phyloP scores from a whole-genome alignment of 306 rosid genomes.

The Quercus glauca region DNA sequence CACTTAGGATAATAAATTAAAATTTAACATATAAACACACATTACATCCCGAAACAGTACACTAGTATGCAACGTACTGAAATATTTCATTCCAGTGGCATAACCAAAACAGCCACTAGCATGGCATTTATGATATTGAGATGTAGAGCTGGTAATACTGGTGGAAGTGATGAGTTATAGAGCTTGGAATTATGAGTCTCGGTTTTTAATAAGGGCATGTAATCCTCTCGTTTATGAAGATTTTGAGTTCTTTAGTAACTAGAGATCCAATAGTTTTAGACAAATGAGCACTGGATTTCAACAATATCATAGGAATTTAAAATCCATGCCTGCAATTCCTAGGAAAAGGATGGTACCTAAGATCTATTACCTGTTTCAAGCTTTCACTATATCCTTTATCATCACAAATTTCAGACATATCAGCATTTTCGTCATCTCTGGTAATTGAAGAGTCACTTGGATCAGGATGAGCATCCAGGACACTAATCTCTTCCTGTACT shows the following conservation, averaged over 20 bases:
- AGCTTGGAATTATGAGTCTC: not conserved
- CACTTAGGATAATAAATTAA: too few species aligned
- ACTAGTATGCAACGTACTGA: too few species aligned
- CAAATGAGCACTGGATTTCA: not conserved
- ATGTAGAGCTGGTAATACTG: not conserved
- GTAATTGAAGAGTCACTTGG: conserved; percentile 22
- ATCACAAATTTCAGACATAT: conserved; percentile 34
- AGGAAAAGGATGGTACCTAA: conserved; percentile 4
- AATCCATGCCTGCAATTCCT: not conserved
- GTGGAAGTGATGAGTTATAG: not conserved
- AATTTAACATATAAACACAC: too few species aligned
- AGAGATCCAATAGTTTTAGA: not conserved
- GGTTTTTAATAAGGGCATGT: not conserved
- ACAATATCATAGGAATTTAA: not conserved
- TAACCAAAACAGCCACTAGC: too few species aligned
- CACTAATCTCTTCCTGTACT: conserved; percentile 30
- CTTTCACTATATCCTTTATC: conserved; percentile 29
- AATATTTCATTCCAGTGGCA: too few species aligned
- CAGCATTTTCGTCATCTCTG: conserved; percentile 38
- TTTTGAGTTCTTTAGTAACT: not conserved
- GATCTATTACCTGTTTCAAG: conserved; percentile 53
- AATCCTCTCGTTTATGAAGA: not conserved
- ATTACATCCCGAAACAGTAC: too few species aligned
- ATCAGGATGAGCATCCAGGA: conserved; percentile 44
- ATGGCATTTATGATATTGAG: too few species aligned